Percentiles rank a stretch among this genome's conserved stretches.
Conservation (phyloP, 2,329 filamentous ascomycete species). For the Tolypocladium ovalisporum region DNA sequence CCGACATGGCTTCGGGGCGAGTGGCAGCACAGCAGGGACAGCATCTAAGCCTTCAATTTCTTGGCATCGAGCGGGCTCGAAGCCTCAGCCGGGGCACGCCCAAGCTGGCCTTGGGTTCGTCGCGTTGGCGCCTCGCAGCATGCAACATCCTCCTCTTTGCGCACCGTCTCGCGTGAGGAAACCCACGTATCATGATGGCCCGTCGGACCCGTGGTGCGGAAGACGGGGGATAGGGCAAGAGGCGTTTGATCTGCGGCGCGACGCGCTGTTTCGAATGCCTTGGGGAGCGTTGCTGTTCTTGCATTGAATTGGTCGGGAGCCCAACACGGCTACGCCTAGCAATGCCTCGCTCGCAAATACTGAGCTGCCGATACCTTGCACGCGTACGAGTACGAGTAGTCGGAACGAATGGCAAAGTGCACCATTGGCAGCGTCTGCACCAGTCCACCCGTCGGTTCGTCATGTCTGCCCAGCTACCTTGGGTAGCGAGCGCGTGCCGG, state of each 20-base stretch:
- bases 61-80: not conserved
- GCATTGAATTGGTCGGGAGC: not conserved
- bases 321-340: not conserved
- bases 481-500: not conserved
- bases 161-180: not conserved
- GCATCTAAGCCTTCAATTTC: not conserved
- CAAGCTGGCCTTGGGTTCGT: not conserved
- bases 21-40: not conserved
- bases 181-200: not conserved
- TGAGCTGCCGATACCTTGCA: not conserved
- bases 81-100: not conserved
- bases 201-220: not conserved
- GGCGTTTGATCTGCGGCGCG: not conserved
- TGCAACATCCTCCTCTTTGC: not conserved
- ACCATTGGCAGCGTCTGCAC: too few relatives aligned
- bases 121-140: not conserved
- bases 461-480: not conserved
- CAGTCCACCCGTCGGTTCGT: too few relatives aligned
- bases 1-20: not conserved
- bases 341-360: not conserved
- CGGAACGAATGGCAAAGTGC: too few relatives aligned
- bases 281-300: not conserved
- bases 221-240: not conserved
- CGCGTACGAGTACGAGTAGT: too few relatives aligned
- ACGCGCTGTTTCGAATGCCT: not conserved